phyloP scores from a whole-genome alignment of 1,284 basidiomycete genomes.

The Pseudozyma tsukubaensis region DNA sequence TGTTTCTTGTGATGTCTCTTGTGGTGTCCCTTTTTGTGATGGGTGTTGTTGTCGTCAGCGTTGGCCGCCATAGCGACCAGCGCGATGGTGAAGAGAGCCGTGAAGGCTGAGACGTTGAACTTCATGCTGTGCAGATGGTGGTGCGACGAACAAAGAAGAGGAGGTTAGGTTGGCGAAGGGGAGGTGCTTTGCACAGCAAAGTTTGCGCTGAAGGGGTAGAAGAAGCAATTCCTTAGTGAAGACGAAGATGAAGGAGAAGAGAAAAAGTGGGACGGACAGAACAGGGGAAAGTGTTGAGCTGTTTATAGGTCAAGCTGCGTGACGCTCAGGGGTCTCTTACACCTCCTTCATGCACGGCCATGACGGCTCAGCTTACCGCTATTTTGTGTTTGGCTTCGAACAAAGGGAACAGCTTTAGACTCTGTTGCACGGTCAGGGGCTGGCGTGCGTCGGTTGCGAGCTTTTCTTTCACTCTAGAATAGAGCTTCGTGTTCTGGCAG shows the following conservation, averaged over 20 bases:
- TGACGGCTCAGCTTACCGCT: too few relatives aligned
- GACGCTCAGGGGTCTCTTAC: too few relatives aligned
- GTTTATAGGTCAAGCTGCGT: too few relatives aligned
- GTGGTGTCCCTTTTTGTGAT: constrained; percentile 1
- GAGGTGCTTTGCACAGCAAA: constrained; percentile 13
- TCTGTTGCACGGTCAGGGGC: too few relatives aligned
- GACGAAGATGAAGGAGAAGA: background rate
- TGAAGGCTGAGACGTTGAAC: background rate
- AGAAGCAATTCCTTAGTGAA: background rate
- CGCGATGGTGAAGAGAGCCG: constrained; percentile 20
- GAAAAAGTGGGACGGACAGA: background rate
- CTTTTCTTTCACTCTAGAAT: too few relatives aligned
- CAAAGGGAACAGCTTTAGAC: too few relatives aligned
- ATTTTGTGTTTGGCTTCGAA: too few relatives aligned
- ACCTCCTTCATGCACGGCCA: too few relatives aligned
- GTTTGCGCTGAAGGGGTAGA: background rate
- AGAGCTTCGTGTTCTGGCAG: too few relatives aligned
- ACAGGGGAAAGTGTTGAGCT: too few relatives aligned
- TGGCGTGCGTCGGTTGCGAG: too few relatives aligned
- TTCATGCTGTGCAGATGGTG: background rate
- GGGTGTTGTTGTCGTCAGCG: constrained; percentile 18
- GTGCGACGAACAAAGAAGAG: background rate
- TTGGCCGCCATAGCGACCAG: constrained; percentile 17
- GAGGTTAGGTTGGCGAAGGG: too few relatives aligned
- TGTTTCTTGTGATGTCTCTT: constrained; percentile 13